A percentile compares a stretch with the other conserved stretches of the same genome.
Conservation (phyloP, 768 basidiomycete species). For the Tricholoma hemisulphureum region DNA sequence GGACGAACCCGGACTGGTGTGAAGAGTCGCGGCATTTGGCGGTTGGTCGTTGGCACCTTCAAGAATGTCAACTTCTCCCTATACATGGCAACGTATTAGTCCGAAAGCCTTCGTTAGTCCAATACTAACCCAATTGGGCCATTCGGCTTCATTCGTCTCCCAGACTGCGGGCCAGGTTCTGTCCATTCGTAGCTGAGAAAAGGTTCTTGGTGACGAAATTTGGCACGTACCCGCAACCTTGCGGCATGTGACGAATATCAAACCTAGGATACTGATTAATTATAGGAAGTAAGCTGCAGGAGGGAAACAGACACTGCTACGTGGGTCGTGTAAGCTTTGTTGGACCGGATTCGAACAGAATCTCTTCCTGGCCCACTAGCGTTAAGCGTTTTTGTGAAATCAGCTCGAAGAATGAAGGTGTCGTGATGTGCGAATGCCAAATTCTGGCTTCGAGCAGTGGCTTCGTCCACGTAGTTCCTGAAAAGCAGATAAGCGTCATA, state of each 20-base stretch:
- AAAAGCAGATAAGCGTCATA: neutral
- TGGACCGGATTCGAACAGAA: conserved; percentile 53
- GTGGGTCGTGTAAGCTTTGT: conserved; percentile 50
- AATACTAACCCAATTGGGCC: conserved; percentile 41
- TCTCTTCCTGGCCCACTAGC: conserved; percentile 50
- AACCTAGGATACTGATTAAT: conserved; percentile 24
- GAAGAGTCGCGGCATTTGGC: conserved; percentile 37
- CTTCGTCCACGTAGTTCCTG: conserved; percentile 41
- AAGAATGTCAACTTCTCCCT: conserved; percentile 30
- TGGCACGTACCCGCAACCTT: conserved; percentile 51
- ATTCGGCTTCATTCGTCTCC: conserved; percentile 45
- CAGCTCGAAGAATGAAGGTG: conserved; percentile 54
- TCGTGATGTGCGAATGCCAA: conserved; percentile 50
- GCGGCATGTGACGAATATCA: conserved; percentile 53
- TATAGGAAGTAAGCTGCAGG: neutral
- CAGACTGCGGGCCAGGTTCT: conserved; percentile 55
- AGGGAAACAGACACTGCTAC: conserved; percentile 48
- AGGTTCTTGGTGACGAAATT: neutral
- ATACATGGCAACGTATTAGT: neutral
- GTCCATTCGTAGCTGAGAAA: neutral
- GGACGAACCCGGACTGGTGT: conserved; percentile 32
- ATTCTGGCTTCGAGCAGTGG: conserved; percentile 44
- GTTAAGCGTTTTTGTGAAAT: conserved; percentile 43
- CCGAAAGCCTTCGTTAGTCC: too few relatives aligned
- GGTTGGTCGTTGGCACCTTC: conserved; percentile 42